Conservation (phyloP, 192 early-diverging fungal genomes). For the Geranomyces michiganensis region DNA sequence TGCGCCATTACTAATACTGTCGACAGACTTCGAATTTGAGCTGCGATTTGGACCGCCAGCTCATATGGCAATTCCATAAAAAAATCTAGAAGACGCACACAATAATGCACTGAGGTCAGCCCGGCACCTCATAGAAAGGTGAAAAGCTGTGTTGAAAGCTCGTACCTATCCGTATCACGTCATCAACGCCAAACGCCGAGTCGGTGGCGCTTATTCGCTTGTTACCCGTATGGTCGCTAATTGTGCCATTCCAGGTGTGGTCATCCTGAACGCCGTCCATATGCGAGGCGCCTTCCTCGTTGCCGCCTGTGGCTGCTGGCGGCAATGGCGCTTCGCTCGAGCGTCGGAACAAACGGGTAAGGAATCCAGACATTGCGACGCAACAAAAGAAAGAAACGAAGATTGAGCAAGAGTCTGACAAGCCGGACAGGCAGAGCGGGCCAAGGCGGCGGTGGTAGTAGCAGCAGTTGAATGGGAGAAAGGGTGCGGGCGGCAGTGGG, state of each 20-base stretch:
- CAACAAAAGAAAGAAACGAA: too few relatives aligned
- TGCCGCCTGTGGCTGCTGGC: background rate
- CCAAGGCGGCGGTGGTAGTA: too few relatives aligned
- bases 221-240: background rate
- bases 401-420: too few relatives aligned
- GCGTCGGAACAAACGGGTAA: background rate
- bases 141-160: background rate
- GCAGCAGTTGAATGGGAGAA: too few relatives aligned
- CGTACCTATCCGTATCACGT: conserved; percentile 5
- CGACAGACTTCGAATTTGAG: background rate
- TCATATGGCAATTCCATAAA: conserved; percentile 46
- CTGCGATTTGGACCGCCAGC: conserved; percentile 48
- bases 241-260: background rate
- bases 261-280: background rate
- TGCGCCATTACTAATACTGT: conserved; percentile 24
- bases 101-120: background rate
- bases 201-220: conserved; percentile 51
- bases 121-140: conserved; percentile 33
- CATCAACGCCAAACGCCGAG: conserved; percentile 52
- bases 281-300: background rate
- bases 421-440: too few relatives aligned
- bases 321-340: conserved; percentile 3
- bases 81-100: conserved; percentile 40
- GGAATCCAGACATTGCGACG: background rate
- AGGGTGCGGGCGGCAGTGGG: too few relatives aligned